These are phyloP conservation scores for Fragaria iinumae DNA, from an alignment of 306 rosid species.

Conservation along the genomic window DNA sequence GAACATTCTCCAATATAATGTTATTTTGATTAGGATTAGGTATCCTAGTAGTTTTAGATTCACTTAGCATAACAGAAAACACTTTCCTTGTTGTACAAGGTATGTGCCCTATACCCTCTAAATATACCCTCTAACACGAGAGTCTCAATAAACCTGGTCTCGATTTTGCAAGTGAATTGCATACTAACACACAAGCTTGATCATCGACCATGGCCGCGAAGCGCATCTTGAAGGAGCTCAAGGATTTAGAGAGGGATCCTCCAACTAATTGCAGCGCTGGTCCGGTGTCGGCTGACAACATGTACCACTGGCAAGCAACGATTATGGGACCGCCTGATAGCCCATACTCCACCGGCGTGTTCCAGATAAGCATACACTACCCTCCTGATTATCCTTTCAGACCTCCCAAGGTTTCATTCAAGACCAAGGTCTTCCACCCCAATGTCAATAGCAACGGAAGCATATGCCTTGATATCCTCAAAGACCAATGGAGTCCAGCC, in stretches of 20 bases:
- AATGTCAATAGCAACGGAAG: constrained; percentile 2
- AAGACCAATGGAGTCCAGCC: constrained; percentile 6
- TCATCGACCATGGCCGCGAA: neutral
- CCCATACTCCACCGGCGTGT: neutral
- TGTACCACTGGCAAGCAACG: neutral
- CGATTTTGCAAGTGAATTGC: neutral
- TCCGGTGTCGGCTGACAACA: neutral
- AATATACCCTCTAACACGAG: neutral
- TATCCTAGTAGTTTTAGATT: neutral
- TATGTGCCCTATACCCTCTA: neutral
- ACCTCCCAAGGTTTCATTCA: constrained; percentile 6
- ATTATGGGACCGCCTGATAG: neutral
- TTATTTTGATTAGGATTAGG: neutral
- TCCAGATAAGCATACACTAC: neutral
- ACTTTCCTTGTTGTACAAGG: neutral
- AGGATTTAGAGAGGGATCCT: constrained; percentile 1
- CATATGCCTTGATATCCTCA: constrained; percentile 8
- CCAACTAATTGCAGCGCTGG: neutral
- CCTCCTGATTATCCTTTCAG: neutral
- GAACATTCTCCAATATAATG: neutral
- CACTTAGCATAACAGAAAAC: neutral
- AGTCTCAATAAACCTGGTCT: neutral
- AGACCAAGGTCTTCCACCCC: neutral
- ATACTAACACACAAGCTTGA: neutral
- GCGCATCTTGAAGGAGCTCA: constrained; percentile 1